Conservation (phyloP, 345 rosid species). For the Erysimum cheiranthoides region DNA sequence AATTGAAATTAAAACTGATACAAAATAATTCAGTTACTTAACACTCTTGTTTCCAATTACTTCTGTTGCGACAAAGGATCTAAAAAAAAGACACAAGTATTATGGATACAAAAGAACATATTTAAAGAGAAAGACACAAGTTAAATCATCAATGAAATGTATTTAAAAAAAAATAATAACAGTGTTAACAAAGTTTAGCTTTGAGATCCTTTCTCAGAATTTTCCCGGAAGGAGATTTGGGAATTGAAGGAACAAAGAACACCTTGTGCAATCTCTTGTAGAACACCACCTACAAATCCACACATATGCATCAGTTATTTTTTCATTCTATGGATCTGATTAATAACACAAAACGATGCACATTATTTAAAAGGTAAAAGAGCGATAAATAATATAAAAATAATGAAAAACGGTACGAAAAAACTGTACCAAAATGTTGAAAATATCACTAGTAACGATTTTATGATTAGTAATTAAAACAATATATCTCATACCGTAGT, state of each 20-base stretch:
- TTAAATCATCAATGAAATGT: slow-evolving; percentile 20
- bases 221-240: slow-evolving; percentile 90
- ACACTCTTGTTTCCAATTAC: slow-evolving; percentile 25
- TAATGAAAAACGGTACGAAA: too few species aligned
- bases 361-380: too few species aligned
- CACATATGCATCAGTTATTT: too few species aligned
- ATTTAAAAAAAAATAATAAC: too few species aligned
- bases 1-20: background rate
- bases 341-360: too few species aligned
- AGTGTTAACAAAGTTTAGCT: slow-evolving; percentile 59
- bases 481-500: too few species aligned
- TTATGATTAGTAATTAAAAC: too few species aligned
- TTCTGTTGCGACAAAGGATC: background rate
- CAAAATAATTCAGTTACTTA: slow-evolving; percentile 4
- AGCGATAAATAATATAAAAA: too few species aligned
- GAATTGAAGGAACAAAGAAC: slow-evolving; percentile 76
- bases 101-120: slow-evolving; percentile 20
- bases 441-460: too few species aligned
- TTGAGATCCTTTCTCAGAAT: slow-evolving; percentile 82
- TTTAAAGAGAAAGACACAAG: too few species aligned
- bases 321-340: too few species aligned
- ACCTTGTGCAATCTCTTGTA: slow-evolving; percentile 87
- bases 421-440: too few species aligned
- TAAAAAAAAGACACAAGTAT: slow-evolving; percentile 1
- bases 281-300: slow-evolving; percentile 64